phyloP scores from a whole-genome alignment of 2,329 filamentous ascomycete species.

The Colletotrichum sp. region DNA sequence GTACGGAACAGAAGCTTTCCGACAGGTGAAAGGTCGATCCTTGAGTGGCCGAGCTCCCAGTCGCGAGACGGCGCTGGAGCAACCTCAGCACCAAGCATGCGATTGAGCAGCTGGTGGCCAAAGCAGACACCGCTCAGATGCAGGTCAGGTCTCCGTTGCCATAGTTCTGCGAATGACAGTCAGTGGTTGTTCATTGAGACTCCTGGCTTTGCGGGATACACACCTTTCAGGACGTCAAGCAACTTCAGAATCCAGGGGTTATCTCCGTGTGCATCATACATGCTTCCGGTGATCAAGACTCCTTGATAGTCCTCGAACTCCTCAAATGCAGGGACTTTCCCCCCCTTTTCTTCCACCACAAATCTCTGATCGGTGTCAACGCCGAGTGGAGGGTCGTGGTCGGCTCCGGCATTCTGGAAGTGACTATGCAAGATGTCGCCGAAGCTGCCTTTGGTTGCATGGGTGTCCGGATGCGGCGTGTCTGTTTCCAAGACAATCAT shows the following conservation, averaged over 20 bases:
- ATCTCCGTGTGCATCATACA: constrained; percentile 73
- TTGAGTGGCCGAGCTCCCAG: constrained; percentile 76
- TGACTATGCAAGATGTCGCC: constrained; percentile 57
- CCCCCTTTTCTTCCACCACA: constrained; percentile 54
- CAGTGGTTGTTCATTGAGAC: not conserved
- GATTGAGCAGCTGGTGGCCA: constrained; percentile 79
- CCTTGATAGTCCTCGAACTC: constrained; percentile 71
- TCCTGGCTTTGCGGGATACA: not conserved
- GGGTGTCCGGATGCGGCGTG: constrained; percentile 55
- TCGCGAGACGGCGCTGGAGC: constrained; percentile 65
- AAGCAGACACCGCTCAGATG: constrained; percentile 79
- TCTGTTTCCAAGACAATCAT: constrained; percentile 65
- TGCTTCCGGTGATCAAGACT: constrained; percentile 74
- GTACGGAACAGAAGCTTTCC: constrained; percentile 74
- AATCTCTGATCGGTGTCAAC: constrained; percentile 61
- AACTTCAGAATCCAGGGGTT: constrained; percentile 76
- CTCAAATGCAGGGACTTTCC: constrained; percentile 48
- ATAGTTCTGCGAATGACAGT: constrained; percentile 41
- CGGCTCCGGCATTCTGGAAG: constrained; percentile 54
- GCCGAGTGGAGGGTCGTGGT: constrained; percentile 57
- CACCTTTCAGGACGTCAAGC: constrained; percentile 59
- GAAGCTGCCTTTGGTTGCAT: constrained; percentile 54
- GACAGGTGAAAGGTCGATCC: constrained; percentile 66
- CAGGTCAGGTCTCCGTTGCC: constrained; percentile 54
- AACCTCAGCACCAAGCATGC: constrained; percentile 73